Evolutionary conservation across 179 eudicot species (phyloP).

Genomic region (Drosera spatulata): DNA sequence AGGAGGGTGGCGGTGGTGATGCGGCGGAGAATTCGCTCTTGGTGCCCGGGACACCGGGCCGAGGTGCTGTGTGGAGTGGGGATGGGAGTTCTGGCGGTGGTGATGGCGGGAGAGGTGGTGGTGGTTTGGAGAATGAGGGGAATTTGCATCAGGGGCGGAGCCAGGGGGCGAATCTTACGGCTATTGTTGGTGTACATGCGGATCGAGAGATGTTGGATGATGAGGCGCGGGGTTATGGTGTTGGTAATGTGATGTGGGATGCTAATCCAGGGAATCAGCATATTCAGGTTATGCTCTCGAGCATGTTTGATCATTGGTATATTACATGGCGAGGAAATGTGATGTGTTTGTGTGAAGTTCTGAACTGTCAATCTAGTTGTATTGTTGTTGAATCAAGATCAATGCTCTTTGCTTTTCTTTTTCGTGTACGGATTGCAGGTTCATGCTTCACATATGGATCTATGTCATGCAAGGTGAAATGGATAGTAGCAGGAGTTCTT

Average conservation of each 20-base stretch:
- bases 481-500: no score
- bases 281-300: slow-evolving; percentile 30
- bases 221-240: slow-evolving; percentile 6
- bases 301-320: neutral
- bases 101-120: neutral
- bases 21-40: slow-evolving; percentile 13
- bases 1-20: slow-evolving; percentile 12
- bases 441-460: no score
- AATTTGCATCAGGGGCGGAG: slow-evolving; percentile 2
- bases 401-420: no score
- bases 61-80: neutral
- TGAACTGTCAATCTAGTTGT: neutral
- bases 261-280: slow-evolving; percentile 17
- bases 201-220: slow-evolving; percentile 9
- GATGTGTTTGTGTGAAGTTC: neutral
- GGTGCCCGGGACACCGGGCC: slow-evolving; percentile 27
- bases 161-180: slow-evolving; percentile 14
- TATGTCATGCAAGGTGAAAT: no score
- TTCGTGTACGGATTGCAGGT: no score
- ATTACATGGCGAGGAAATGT: no score
- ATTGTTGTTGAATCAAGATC: no score
- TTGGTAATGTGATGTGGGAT: slow-evolving; percentile 17
- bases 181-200: slow-evolving; percentile 22
- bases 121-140: slow-evolving; percentile 1
- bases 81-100: slow-evolving; percentile 4